Percentiles rank a stretch among this genome's conserved stretches.
Evolutionary conservation across 768 basidiomycete species (phyloP).

Genomic region (Tephrocybe sp.): DNA sequence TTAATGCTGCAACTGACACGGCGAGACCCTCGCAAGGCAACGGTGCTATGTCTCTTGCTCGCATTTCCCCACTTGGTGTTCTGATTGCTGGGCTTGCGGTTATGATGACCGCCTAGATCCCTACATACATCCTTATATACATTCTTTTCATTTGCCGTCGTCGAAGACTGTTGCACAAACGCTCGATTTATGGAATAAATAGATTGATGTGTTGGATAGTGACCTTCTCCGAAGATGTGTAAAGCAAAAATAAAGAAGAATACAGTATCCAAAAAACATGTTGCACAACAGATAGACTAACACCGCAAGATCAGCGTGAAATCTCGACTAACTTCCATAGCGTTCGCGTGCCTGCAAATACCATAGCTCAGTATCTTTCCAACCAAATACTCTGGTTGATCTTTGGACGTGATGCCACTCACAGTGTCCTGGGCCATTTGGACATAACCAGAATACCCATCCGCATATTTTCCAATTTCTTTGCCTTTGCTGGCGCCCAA

Average conservation of each 20-base stretch:
- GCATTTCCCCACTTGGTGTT: slow-evolving; percentile 5
- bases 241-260: background rate
- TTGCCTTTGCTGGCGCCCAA: slow-evolving; percentile 91
- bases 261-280: slow-evolving; percentile 15
- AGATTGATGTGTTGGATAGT: background rate
- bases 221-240: background rate
- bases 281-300: background rate
- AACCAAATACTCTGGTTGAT: slow-evolving; percentile 4
- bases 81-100: slow-evolving; percentile 5
- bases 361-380: slow-evolving; percentile 14
- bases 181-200: background rate
- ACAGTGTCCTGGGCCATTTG: slow-evolving; percentile 73
- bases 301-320: slow-evolving; percentile 4
- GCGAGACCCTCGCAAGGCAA: slow-evolving; percentile 13
- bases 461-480: slow-evolving; percentile 70
- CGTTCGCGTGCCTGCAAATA: slow-evolving; percentile 38
- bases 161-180: background rate
- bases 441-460: slow-evolving; percentile 69
- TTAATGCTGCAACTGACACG: slow-evolving; percentile 12
- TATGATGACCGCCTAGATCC: slow-evolving; percentile 3
- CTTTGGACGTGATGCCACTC: slow-evolving; percentile 23
- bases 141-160: slow-evolving; percentile 4
- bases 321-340: slow-evolving; percentile 28
- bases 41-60: slow-evolving; percentile 2
- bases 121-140: background rate